Evolutionary conservation across 2,329 filamentous ascomycete genomes (phyloP).

Genomic region (Xylaria sp.): DNA sequence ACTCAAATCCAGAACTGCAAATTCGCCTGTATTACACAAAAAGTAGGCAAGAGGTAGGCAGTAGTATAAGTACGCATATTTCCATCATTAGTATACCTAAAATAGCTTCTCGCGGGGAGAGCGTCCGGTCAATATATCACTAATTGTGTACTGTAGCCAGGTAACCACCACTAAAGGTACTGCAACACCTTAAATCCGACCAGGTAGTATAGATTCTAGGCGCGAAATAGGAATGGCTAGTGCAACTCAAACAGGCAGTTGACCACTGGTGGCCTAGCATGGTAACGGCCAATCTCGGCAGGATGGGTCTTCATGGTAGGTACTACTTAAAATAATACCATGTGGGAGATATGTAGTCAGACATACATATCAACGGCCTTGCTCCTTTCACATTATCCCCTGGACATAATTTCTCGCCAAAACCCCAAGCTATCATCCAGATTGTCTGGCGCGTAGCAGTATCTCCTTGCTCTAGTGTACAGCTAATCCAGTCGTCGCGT

Average conservation of each 20-base stretch:
- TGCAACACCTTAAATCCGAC: neutral
- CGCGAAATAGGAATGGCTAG: neutral
- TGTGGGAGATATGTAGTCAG: neutral
- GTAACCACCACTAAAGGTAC: neutral
- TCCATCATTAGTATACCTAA: too few relatives aligned
- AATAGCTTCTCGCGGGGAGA: too few relatives aligned
- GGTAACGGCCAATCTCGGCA: constrained; percentile 25
- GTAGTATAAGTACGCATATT: too few relatives aligned
- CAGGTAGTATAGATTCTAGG: neutral
- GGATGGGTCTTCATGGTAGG: neutral
- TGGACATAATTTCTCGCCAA: constrained; percentile 27
- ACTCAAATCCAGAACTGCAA: too few relatives aligned
- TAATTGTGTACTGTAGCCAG: neutral
- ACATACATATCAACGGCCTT: constrained; percentile 25
- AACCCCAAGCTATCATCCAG: constrained; percentile 5
- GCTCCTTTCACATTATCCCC: constrained; percentile 1
- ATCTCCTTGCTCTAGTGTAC: neutral
- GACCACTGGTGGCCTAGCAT: neutral
- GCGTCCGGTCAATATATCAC: too few relatives aligned
- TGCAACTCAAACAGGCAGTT: neutral
- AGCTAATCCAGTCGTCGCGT: constrained; percentile 5
- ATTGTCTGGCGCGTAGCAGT: neutral
- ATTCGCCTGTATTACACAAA: too few relatives aligned
- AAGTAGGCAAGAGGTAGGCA: too few relatives aligned
- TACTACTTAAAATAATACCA: constrained; percentile 6